Conservation (phyloP, 257 asterid genomes). For the Solanum chaucha region DNA sequence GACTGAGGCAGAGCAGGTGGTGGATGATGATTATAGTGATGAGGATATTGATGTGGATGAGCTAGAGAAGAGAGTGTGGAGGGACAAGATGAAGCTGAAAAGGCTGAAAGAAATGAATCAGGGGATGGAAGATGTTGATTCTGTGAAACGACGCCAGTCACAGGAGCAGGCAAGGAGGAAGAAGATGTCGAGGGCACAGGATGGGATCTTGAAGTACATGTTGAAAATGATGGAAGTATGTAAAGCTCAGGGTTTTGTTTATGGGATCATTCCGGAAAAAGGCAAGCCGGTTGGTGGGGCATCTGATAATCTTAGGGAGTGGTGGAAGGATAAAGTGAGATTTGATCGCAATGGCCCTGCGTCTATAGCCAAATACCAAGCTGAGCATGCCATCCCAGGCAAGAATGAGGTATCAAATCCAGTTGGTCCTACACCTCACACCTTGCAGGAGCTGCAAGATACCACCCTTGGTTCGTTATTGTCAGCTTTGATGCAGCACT, state of each 20-base stretch:
- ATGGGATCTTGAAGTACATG: conserved; percentile 18
- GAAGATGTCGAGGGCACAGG: conserved; percentile 21
- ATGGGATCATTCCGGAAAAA: conserved; percentile 11
- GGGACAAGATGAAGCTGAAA: conserved; percentile 8
- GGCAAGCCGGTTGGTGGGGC: conserved; percentile 13
- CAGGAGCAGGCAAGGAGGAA: conserved; percentile 17
- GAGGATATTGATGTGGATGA: conserved; percentile 17
- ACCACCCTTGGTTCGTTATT: conserved; percentile 10
- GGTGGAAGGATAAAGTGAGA: conserved; percentile 15
- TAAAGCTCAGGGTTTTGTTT: conserved; percentile 11
- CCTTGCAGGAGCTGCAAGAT: conserved; percentile 10
- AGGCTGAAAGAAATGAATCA: conserved; percentile 8
- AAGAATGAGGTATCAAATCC: not conserved
- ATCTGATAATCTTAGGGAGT: conserved; percentile 11
- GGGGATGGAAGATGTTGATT: conserved; percentile 1
- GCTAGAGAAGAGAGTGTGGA: conserved; percentile 16
- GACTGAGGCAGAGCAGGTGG: not conserved
- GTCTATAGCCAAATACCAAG: not conserved
- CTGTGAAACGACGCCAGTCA: conserved; percentile 4
- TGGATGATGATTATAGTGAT: conserved; percentile 11
- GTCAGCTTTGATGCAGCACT: conserved; percentile 12
- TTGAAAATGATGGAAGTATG: conserved; percentile 16
- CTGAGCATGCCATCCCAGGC: conserved; percentile 1
- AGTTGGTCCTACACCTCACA: not conserved
- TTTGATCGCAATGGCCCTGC: conserved; percentile 10